Conservation (phyloP, 106 monocot genomes). For the Dendrobium officinale region DNA sequence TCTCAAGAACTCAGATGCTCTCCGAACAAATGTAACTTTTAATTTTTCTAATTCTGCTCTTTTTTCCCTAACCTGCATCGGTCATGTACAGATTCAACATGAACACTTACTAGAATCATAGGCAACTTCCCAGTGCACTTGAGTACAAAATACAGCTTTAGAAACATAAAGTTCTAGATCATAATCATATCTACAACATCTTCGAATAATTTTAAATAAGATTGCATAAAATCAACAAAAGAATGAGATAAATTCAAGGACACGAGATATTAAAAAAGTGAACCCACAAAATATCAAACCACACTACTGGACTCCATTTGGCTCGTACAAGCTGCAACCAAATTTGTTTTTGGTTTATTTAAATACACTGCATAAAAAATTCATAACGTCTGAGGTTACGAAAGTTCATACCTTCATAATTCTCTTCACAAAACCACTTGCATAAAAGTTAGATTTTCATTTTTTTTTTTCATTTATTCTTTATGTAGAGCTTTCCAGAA, state of each 20-base stretch:
- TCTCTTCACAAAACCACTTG: background rate
- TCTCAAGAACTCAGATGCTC: constrained; percentile 90
- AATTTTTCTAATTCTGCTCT: constrained; percentile 81
- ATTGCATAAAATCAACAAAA: background rate
- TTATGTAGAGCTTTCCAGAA: background rate
- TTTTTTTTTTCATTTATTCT: background rate
- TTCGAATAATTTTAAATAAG: background rate
- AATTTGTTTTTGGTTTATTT: background rate
- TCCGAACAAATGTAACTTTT: constrained; percentile 76
- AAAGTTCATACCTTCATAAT: background rate
- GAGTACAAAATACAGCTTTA: background rate
- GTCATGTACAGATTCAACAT: constrained; percentile 3
- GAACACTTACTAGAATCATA: background rate
- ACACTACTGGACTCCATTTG: background rate
- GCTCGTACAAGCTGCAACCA: background rate
- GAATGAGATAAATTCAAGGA: background rate
- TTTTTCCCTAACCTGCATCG: constrained; percentile 75
- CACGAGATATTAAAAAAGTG: background rate
- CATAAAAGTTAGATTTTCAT: background rate
- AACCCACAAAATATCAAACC: background rate
- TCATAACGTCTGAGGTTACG: background rate
- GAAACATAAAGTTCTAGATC: background rate
- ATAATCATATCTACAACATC: background rate
- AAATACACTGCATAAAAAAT: background rate
- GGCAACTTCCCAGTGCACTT: background rate